Base-by-base conservation (phyloP, 495 filamentous ascomycete species). In the Neurospora africana region DNA sequence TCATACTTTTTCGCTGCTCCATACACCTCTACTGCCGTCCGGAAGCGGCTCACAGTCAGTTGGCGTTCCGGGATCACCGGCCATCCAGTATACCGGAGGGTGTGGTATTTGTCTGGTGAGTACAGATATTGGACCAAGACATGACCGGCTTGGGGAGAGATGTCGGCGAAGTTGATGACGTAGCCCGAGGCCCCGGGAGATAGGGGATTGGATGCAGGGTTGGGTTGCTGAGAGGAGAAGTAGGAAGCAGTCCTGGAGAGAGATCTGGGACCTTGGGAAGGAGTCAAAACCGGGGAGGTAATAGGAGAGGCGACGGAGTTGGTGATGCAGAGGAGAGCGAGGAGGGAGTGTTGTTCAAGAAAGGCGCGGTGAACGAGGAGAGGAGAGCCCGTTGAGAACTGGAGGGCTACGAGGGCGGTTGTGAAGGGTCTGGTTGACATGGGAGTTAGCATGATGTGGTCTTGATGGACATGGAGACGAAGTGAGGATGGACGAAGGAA, bases 51-150 rank as follows among this genome's bases (percentile, higher is more conserved):
- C 13, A 65, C 27, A 4, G 27, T 65, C 27, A 77, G 71, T 33
- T 71, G 27, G 40, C 27, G 36, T n/a, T 13, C 39, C 3, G 65
- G 15, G n/a, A 9, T 39, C 17, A 0, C 72, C 36, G 47, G 47
- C 68, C 65, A 44, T n/a, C 37, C 38, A 1, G 53, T 65, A 9
- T 65, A 65, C 23, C 53, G 53, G 8, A 71, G 65, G 2, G 53
- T 17, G 0, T 65, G 40, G 30, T 72, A 69, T 0, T 9, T 37
- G 11, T 72, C 71, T 8, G 53, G 27, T 0, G 74, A 76, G 65
- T 76, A 79, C n/a, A 82, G 69, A 37, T 76, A 79, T 13, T 79
- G 67, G 7, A 80, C 74, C 23, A 82, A 19, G 17, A 79, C 76
- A 35, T 82, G 79, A 39, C 77, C 76, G n/a, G 68, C 72, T 17